Conservation (phyloP, 257 asterid genomes). For the Gentiana macrophylla region DNA sequence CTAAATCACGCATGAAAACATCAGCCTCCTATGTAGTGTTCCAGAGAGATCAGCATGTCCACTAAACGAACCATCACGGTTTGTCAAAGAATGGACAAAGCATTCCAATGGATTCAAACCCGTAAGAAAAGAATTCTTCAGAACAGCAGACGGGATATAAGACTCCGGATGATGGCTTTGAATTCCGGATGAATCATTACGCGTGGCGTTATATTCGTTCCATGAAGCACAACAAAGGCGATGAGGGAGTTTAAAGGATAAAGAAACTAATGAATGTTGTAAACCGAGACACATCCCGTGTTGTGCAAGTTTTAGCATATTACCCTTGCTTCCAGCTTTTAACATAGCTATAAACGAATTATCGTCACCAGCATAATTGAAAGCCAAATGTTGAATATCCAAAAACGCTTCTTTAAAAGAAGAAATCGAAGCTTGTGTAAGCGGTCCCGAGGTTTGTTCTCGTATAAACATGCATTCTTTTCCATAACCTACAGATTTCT, state of each 20-base stretch:
- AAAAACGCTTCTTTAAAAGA: slow-evolving; percentile 54
- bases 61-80: slow-evolving; percentile 84
- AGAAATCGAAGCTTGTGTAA: slow-evolving; percentile 60
- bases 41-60: slow-evolving; percentile 98
- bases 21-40: slow-evolving; percentile 50
- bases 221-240: slow-evolving; percentile 68
- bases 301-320: slow-evolving; percentile 70
- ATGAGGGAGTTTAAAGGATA: slow-evolving; percentile 62
- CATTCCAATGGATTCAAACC: slow-evolving; percentile 84
- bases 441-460: slow-evolving; percentile 46
- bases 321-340: slow-evolving; percentile 97
- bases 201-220: slow-evolving; percentile 47
- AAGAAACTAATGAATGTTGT: slow-evolving; percentile 65
- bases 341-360: slow-evolving; percentile 74
- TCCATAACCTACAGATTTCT: slow-evolving; percentile 20
- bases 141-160: slow-evolving; percentile 58
- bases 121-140: slow-evolving; percentile 48
- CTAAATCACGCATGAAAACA: slow-evolving; percentile 85
- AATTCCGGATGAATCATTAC: slow-evolving; percentile 15
- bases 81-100: slow-evolving; percentile 68
- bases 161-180: slow-evolving; percentile 18
- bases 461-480: slow-evolving; percentile 26
- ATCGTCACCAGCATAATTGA: slow-evolving; percentile 35
- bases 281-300: slow-evolving; percentile 91
- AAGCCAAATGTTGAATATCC: slow-evolving; percentile 63